phyloP scores from a whole-genome alignment of 306 rosid genomes.

The Prunus fruticosa region DNA sequence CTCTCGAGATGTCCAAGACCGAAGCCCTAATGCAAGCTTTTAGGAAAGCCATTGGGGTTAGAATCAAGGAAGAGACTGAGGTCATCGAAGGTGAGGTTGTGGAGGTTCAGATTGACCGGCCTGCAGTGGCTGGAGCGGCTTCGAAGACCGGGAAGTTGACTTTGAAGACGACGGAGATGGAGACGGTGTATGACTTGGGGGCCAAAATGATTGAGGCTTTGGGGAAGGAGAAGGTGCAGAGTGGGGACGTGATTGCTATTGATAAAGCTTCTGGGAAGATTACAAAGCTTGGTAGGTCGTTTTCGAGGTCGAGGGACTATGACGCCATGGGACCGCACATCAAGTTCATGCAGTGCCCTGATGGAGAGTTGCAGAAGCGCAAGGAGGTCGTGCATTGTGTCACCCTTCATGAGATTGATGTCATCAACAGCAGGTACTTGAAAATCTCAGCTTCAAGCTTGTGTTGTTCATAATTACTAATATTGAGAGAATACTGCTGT shows the following conservation, averaged over 20 bases:
- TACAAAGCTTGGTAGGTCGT: slow-evolving; percentile 89
- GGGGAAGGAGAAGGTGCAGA: slow-evolving; percentile 89
- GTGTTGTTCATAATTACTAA: not conserved
- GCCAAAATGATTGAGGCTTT: slow-evolving; percentile 94
- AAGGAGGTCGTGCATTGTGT: slow-evolving; percentile 99
- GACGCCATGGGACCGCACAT: slow-evolving; percentile 94
- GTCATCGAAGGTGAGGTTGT: slow-evolving; percentile 95
- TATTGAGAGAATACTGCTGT: not conserved
- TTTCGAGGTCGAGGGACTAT: slow-evolving; percentile 87
- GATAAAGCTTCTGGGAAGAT: slow-evolving; percentile 92
- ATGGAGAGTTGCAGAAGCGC: slow-evolving; percentile 97
- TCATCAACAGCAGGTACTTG: slow-evolving; percentile 89
- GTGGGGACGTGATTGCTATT: slow-evolving; percentile 75
- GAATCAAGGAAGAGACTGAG: slow-evolving; percentile 98
- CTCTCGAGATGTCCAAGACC: slow-evolving; percentile 91
- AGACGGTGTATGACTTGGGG: slow-evolving; percentile 94
- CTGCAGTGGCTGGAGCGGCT: slow-evolving; percentile 77
- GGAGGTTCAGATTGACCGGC: slow-evolving; percentile 90
- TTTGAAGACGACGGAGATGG: slow-evolving; percentile 94
- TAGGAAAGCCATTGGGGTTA: slow-evolving; percentile 86
- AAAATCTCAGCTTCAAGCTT: not conserved
- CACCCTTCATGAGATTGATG: slow-evolving; percentile 97
- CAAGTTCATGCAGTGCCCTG: slow-evolving; percentile 94
- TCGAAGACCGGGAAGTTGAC: slow-evolving; percentile 89
- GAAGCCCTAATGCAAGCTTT: slow-evolving; percentile 90